Base-by-base conservation (phyloP, 2,329 filamentous ascomycete genomes). In the Monilinia vaccinii-corymbosi region DNA sequence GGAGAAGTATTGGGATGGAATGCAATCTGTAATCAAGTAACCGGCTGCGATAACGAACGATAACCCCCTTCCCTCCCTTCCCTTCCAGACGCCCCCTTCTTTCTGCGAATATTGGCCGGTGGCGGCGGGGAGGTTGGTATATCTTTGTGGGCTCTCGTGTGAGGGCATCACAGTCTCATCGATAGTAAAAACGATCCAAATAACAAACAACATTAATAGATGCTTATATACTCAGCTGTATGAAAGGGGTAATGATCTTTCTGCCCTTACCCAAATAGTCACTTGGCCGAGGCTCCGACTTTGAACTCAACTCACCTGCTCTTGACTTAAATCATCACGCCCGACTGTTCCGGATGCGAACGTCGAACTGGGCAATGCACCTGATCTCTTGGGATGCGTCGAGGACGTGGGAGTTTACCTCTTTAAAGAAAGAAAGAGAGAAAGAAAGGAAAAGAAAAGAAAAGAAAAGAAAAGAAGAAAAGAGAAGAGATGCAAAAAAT, bases 41-140 rank as follows among this genome's bases (percentile, higher is more conserved):
- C 6, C 25, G 38, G 51, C 32, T 53, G 31, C 53, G 53, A 56
- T 56, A 56, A 56, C n/a, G 44, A 56, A 56, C n/a, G 44, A 56
- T 46, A 56, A 47, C 21, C 53, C 52, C 53, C 38, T 8, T 44
- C 34, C 21, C 53, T 40, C 53, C 38, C 10, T 44, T 46, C 11
- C 10, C 18, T 45, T 18, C n/a, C n/a, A 25, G n/a, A n/a, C n/a
- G n/a, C n/a, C n/a, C n/a, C n/a, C n/a, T n/a, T n/a, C n/a, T n/a
- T n/a, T n/a, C 25, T 28, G 25, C 25, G n/a, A 28, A 6, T 6
- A 6, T 28, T 28, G 25, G 25, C 25, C 25, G 25, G 25, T 28
- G 25, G 25, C 6, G 25, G 25, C 25, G 25, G 25, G 16, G 18
- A 40, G 38, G 38, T 40, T 16, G 6, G 36, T 14, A 14, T 40